phyloP scores from a whole-genome alignment of 495 filamentous ascomycete genomes.

The Xylaria flabelliformis region DNA sequence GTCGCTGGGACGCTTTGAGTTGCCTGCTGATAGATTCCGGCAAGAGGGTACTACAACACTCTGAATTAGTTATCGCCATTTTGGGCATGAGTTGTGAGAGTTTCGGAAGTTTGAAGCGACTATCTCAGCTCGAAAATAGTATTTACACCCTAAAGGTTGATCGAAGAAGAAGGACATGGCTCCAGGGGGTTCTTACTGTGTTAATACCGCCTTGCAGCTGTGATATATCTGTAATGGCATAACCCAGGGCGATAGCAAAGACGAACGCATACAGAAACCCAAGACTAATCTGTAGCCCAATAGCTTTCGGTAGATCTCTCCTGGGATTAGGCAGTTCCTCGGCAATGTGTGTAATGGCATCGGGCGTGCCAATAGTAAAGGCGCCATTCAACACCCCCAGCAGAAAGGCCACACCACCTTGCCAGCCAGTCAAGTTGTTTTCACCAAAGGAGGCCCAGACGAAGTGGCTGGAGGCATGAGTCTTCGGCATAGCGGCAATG shows the following conservation, averaged over 20 bases:
- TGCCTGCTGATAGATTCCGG: constrained; percentile 80
- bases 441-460: constrained; percentile 61
- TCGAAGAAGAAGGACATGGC: neutral
- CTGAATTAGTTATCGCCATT: neutral
- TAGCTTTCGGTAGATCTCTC: constrained; percentile 68
- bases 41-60: constrained; percentile 65
- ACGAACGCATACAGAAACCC: constrained; percentile 72
- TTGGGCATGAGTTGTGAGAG: neutral
- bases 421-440: constrained; percentile 72
- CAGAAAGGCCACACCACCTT: constrained; percentile 77
- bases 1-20: constrained; percentile 64
- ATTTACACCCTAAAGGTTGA: neutral
- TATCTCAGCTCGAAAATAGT: neutral
- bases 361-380: constrained; percentile 82
- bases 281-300: constrained; percentile 62
- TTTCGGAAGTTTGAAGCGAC: neutral
- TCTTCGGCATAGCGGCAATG: constrained; percentile 74
- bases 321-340: constrained; percentile 78
- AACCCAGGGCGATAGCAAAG: constrained; percentile 77
- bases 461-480: constrained; percentile 61
- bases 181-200: constrained; percentile 29
- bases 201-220: constrained; percentile 61
- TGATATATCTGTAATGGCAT: constrained; percentile 70
- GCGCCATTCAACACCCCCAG: constrained; percentile 86
- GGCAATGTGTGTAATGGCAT: constrained; percentile 76